Percentiles rank a stretch among this genome's conserved stretches.
phyloP scores from a whole-genome alignment of 106 monocot genomes.

The Acanthochlamys bracteata region DNA sequence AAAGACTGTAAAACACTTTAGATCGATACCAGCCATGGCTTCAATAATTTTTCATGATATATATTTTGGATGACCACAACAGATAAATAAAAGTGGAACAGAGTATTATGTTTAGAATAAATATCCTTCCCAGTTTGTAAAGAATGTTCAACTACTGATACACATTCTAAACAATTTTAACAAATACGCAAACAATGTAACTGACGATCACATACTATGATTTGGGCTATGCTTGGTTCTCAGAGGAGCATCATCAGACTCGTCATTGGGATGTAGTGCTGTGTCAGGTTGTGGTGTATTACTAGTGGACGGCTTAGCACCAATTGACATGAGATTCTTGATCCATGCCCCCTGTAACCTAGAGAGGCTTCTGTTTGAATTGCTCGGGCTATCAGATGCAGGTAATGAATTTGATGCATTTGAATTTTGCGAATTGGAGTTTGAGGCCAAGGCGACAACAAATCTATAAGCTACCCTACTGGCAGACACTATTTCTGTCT shows the following conservation, averaged over 20 bases:
- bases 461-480: conserved; percentile 85
- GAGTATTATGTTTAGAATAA: not conserved
- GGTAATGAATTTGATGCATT: conserved; percentile 10
- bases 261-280: conserved; percentile 1
- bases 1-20: too few relatives aligned
- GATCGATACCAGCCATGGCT: too few relatives aligned
- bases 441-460: conserved; percentile 44
- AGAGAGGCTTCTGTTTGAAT: conserved; percentile 37
- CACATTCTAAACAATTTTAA: not conserved
- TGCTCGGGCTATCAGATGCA: conserved; percentile 30
- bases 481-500: conserved; percentile 69
- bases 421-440: not conserved
- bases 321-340: conserved; percentile 44
- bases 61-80: too few relatives aligned
- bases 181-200: not conserved
- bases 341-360: conserved; percentile 56
- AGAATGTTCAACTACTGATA: conserved; percentile 6
- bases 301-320: conserved; percentile 74
- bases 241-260: conserved; percentile 18
- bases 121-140: not conserved
- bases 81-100: too few relatives aligned
- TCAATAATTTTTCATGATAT: too few relatives aligned
- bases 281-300: not conserved
- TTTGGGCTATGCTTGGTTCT: not conserved
- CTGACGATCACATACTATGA: not conserved